Percentiles rank a stretch among this genome's conserved stretches.
Conservation (phyloP, 768 basidiomycete genomes). For the Botryobasidium botryosum region DNA sequence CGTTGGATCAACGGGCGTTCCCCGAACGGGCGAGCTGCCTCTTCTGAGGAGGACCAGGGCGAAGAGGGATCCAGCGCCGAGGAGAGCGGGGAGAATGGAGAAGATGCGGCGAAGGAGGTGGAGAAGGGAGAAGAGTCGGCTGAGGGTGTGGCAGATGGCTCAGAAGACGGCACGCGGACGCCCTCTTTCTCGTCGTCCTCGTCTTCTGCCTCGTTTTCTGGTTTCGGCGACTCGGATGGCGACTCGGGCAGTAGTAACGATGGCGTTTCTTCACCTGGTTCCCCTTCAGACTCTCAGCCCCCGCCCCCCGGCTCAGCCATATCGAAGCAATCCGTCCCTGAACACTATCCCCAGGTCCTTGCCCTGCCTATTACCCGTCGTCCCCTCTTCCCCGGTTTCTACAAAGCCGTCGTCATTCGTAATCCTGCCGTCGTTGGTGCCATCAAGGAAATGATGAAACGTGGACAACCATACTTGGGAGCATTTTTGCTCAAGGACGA, state of each 20-base stretch:
- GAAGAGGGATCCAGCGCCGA: not conserved
- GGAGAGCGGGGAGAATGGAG: conserved; percentile 2
- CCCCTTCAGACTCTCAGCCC: conserved; percentile 20
- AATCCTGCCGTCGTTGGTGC: conserved; percentile 84
- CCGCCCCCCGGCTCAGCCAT: conserved; percentile 28
- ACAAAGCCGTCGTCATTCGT: conserved; percentile 90
- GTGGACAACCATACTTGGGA: conserved; percentile 92
- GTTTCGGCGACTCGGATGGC: conserved; percentile 25
- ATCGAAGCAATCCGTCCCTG: conserved; percentile 76
- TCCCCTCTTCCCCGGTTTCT: conserved; percentile 93
- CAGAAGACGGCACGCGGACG: conserved; percentile 17
- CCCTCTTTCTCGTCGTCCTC: conserved; percentile 21
- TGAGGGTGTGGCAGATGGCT: conserved; percentile 13
- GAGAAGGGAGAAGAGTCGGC: conserved; percentile 4
- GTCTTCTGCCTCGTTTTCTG: conserved; percentile 20
- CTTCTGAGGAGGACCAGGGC: too few species aligned
- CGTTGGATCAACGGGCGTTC: conserved; percentile 20
- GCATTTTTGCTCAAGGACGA: conserved; percentile 94
- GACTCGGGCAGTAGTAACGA: conserved; percentile 1
- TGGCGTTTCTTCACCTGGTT: too few species aligned
- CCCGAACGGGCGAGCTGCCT: conserved; percentile 9
- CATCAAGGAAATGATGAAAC: conserved; percentile 92
- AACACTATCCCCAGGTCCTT: conserved; percentile 82
- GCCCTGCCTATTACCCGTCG: conserved; percentile 90
- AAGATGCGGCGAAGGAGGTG: conserved; percentile 6